Evolutionary conservation across 192 early-diverging fungal genomes (phyloP).

Genomic region (Backusella australiensis): DNA sequence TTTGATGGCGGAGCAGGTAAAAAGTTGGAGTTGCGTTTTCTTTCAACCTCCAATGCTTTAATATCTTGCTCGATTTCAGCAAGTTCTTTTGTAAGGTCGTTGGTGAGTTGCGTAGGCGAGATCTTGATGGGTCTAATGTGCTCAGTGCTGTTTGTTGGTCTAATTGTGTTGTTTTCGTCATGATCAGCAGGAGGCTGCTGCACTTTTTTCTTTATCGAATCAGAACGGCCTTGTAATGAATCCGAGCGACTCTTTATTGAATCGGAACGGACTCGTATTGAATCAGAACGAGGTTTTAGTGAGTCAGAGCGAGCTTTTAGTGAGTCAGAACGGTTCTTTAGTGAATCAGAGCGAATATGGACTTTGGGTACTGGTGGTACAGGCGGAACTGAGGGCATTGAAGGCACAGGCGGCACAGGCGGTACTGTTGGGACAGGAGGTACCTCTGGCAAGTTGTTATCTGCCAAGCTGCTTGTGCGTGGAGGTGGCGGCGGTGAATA

Average conservation of each 20-base stretch:
- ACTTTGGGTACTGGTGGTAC: background rate
- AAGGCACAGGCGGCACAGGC: constrained; percentile 2
- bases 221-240: background rate
- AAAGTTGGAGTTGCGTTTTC: background rate
- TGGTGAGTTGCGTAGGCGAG: background rate
- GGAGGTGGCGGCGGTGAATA: constrained; percentile 21
- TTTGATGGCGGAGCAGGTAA: background rate
- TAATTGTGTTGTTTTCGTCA: background rate
- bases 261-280: background rate
- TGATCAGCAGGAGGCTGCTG: background rate
- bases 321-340: background rate
- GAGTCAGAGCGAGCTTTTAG: background rate
- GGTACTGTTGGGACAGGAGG: constrained; percentile 7
- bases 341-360: background rate
- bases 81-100: background rate
- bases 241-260: background rate
- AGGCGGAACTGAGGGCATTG: background rate
- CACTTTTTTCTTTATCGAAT: background rate
- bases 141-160: background rate
- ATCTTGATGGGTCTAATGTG: background rate
- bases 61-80: constrained; percentile 10
- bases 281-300: background rate
- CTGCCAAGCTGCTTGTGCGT: background rate
- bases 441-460: background rate
- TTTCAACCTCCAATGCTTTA: constrained; percentile 8